These are phyloP conservation scores for Colletotrichum australisinense DNA, from an alignment of 2,329 filamentous ascomycete species.

Conservation along the genomic window DNA sequence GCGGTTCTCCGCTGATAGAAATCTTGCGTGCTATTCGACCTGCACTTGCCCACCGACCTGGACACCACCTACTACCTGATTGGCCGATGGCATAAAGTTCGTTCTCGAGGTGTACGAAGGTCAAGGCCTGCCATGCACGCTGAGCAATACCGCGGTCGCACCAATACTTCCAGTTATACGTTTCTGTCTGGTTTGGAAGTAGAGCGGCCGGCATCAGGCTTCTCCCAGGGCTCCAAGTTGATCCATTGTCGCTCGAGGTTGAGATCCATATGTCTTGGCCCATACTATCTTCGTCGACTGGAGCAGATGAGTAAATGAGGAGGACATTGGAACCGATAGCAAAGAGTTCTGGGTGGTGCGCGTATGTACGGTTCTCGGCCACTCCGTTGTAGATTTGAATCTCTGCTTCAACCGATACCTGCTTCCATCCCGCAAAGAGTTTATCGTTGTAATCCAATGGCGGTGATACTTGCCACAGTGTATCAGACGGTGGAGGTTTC, in stretches of 20 bases:
- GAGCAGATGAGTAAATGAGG: conserved; percentile 39
- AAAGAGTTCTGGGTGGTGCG: conserved; percentile 41
- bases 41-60: conserved; percentile 31
- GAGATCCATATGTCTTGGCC: conserved; percentile 41
- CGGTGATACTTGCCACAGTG: conserved; percentile 38
- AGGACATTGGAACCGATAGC: conserved; percentile 35
- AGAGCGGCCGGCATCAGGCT: conserved; percentile 39
- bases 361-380: conserved; percentile 38
- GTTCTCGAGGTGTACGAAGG: conserved; percentile 32
- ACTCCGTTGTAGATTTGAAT: conserved; percentile 40
- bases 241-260: conserved; percentile 37
- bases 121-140: conserved; percentile 36
- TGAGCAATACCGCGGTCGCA: conserved; percentile 39
- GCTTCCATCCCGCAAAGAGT: conserved; percentile 41
- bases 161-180: conserved; percentile 40
- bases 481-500: conserved; percentile 27
- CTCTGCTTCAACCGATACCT: conserved; percentile 37
- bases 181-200: conserved; percentile 40
- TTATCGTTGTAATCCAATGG: conserved; percentile 39
- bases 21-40: conserved; percentile 37
- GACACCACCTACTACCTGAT: conserved; percentile 34
- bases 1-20: conserved; percentile 30
- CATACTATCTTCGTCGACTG: conserved; percentile 42
- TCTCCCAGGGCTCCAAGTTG: conserved; percentile 36
- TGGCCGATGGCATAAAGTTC: conserved; percentile 37